These are phyloP conservation scores for Musa acuminata DNA, from an alignment of 176 grass and related monocot genomes.

Conservation along the genomic window DNA sequence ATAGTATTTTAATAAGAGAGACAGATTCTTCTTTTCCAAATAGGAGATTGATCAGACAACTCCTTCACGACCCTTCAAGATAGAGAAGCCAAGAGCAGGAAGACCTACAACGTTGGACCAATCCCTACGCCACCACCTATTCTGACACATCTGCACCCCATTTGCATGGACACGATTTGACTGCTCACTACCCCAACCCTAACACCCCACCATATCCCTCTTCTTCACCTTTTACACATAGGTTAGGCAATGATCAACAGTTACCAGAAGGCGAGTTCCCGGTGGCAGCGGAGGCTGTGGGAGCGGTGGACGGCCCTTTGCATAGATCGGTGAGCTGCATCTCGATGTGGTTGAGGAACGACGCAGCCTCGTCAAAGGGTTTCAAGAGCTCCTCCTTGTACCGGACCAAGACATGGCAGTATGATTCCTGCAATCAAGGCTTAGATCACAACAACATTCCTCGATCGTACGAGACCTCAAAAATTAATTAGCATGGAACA, in stretches of 20 bases:
- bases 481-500: too few species aligned
- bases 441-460: too few species aligned
- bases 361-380: constrained; percentile 21
- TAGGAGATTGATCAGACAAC: neutral
- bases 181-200: constrained; percentile 30
- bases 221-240: constrained; percentile 5
- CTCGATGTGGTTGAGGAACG: constrained; percentile 22
- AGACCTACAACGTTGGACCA: constrained; percentile 35
- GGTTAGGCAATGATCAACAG: neutral
- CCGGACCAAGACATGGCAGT: constrained; percentile 17
- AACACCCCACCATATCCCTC: neutral
- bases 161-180: constrained; percentile 96
- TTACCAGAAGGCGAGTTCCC: constrained; percentile 2
- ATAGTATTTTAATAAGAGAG: neutral
- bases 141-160: constrained; percentile 70
- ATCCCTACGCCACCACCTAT: constrained; percentile 45
- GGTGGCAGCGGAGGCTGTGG: neutral
- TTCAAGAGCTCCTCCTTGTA: constrained; percentile 15
- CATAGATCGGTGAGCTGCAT: constrained; percentile 18
- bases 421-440: constrained; percentile 14
- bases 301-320: neutral
- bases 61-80: neutral
- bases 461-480: too few species aligned
- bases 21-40: neutral
- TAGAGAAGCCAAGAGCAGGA: too few species aligned